Evolutionary conservation across 129 eudicot genomes (phyloP), one percentile per base, ranked within the genome.

Genomic region (Helichrysum umbraculigerum): DNA sequence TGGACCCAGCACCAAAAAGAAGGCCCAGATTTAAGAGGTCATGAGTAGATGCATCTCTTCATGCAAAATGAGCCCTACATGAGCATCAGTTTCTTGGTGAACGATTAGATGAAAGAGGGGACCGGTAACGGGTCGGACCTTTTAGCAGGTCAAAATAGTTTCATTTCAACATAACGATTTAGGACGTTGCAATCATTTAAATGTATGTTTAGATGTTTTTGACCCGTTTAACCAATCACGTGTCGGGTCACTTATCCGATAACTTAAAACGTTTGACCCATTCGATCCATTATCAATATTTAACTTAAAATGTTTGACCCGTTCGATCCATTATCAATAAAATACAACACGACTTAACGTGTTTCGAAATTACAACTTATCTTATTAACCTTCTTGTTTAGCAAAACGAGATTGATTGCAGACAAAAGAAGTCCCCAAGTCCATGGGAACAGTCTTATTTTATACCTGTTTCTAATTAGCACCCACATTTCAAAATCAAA

Each of bases 401-500:
- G 66, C 17, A 60, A 59, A 54, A 56, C 66, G 32, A 71, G 58
- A 32, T 16, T 61, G 58, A 42, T 62, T 20, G 33, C 1, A 34
- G 29, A 76, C 73, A 76, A 51, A 66, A 67, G 34, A 63, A 14
- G 14, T 7, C 59, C 19, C 51, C 8, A 77, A 56, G 68, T 57
- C 61, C n/a, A 68, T 69, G 70, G 20, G 22, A n/a, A 70, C 76
- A 60, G 50, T 69, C 60, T 57, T 41, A 41, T 69, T 47, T 50
- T 44, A 50, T 56, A 35, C 17, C 51, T 68, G 47, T 79, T 72
- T 54, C 14, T 25, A n/a, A 79, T 29, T 28, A 74, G 15, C 25
- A 74, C 54, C 54, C 22, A 67, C 75, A 73, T 32, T 52, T 14
- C 54, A 4, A 14, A 57, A 7, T 3, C 28, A 57, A 20, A 63